Evolutionary conservation across 306 rosid genomes (phyloP).

Genomic region (Ziziphus jujuba): DNA sequence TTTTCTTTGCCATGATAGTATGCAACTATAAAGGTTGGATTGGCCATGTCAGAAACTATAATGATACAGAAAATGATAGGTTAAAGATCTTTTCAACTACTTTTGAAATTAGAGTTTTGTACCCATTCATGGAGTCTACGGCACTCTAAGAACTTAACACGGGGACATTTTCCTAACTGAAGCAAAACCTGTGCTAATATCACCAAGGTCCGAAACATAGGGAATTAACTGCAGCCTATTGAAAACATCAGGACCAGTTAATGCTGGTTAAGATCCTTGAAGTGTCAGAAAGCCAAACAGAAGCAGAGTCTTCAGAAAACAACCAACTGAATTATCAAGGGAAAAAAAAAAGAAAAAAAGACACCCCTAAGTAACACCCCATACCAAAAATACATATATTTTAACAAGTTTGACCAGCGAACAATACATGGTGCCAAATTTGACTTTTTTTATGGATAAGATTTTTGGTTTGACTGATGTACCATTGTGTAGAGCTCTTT

Average conservation of each 20-base stretch:
- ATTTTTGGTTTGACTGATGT: too few species aligned
- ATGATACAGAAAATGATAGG: constrained; percentile 13
- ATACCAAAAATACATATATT: too few species aligned
- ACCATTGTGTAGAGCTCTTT: too few species aligned
- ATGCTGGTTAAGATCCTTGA: constrained; percentile 64
- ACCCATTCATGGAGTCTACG: constrained; percentile 4
- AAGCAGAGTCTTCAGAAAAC: constrained; percentile 54
- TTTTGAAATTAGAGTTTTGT: background rate
- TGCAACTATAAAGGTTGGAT: too few species aligned
- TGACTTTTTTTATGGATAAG: too few species aligned
- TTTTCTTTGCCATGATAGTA: too few species aligned
- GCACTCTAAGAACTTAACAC: constrained; percentile 14
- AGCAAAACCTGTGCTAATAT: constrained; percentile 93
- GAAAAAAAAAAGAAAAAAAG: too few species aligned
- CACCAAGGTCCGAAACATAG: constrained; percentile 62
- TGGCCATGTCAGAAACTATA: constrained; percentile 16
- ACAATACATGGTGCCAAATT: too few species aligned
- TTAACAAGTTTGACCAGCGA: too few species aligned
- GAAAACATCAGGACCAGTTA: constrained; percentile 57
- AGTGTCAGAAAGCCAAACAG: constrained; percentile 60
- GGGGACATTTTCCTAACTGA: constrained; percentile 95
- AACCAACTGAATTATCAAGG: constrained; percentile 25
- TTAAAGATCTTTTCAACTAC: constrained; percentile 1
- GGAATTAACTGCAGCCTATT: constrained; percentile 48
- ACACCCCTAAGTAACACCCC: too few species aligned